phyloP scores from a whole-genome alignment of 805 yeast species.

The Kluyveromyces nonfermentans region DNA sequence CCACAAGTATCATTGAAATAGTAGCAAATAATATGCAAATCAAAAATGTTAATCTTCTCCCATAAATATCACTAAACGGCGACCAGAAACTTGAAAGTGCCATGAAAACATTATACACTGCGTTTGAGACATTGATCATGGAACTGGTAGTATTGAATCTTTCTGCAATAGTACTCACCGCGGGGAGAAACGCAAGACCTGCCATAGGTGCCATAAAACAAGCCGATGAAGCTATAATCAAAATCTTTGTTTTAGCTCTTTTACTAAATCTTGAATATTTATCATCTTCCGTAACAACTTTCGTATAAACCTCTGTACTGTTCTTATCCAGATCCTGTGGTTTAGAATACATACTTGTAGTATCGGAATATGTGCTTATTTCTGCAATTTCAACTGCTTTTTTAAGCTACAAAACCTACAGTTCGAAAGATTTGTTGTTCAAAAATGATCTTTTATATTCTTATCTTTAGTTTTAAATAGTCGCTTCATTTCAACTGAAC shows the following conservation, averaged over 20 bases:
- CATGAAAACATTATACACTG: conserved; percentile 43
- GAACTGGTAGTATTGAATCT: conserved; percentile 39
- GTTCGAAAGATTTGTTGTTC: background rate
- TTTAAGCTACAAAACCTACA: background rate
- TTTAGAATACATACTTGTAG: background rate
- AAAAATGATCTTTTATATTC: too few species aligned
- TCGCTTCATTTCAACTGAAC: too few species aligned
- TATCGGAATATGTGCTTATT: background rate
- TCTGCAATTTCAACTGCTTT: background rate
- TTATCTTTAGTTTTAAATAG: too few species aligned
- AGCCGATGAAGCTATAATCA: conserved; percentile 29
- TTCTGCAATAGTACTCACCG: conserved; percentile 40
- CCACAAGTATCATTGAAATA: conserved; percentile 30
- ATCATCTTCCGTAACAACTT: background rate
- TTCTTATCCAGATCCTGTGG: background rate
- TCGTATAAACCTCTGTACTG: background rate
- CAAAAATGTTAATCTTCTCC: conserved; percentile 37
- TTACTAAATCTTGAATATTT: background rate
- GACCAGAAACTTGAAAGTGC: conserved; percentile 39
- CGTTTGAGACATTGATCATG: conserved; percentile 42
- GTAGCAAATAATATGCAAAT: conserved; percentile 30
- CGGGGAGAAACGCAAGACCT: conserved; percentile 41
- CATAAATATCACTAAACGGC: conserved; percentile 45
- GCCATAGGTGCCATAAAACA: conserved; percentile 39
- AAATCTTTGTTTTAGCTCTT: conserved; percentile 23